Base-by-base conservation (phyloP, 176 grass and related monocot genomes). In the Phyllostachys edulis region DNA sequence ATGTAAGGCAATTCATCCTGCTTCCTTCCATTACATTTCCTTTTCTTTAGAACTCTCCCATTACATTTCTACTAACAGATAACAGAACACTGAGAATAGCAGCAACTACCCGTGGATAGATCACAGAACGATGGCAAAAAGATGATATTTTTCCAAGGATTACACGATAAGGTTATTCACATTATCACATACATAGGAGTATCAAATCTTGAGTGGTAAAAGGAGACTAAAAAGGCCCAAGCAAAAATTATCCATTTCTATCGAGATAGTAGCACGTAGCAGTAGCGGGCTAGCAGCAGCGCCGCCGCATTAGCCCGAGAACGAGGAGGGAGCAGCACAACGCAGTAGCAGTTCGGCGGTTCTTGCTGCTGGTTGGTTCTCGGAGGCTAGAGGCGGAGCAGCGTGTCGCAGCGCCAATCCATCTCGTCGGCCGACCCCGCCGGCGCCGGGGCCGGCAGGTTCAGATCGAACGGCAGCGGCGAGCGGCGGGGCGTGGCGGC, bases 391-490 rank as follows among this genome's bases (percentile, higher is more conserved):
- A 90, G 89, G 80, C 34, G 89, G 75, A 90, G 89, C 75, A 84
- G 69, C 89, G 89, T 90, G 85, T 90, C 89, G 67, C 85, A 90
- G 85, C 80, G 85, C 85, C 88, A 88, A 84, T 91, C 89, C 84
- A 87, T 91, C 64, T 92, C 87, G 78, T 94, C 89, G 64, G 42
- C 83, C 9, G 29, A 46, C 1, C 76, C 72, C 54, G 49, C 67
- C 3, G 79, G 77, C 1, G 72, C 67, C 27, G 86, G 80, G 80
- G 84, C 85, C 21, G 89, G 80, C 38, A 83, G 68, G 87, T 94
- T 94, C 92, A 94, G 92, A 92, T 94, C 92, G 84, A 94, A 94
- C 0, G 87, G 87, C 77, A 87, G 80, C 9, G 80, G 80, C n/a
- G 79, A 6, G 52, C 71, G 82, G 23, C 63, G n/a, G 0, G 73